Conservation (phyloP, 768 basidiomycete genomes). For the Leccinellum luteum region DNA sequence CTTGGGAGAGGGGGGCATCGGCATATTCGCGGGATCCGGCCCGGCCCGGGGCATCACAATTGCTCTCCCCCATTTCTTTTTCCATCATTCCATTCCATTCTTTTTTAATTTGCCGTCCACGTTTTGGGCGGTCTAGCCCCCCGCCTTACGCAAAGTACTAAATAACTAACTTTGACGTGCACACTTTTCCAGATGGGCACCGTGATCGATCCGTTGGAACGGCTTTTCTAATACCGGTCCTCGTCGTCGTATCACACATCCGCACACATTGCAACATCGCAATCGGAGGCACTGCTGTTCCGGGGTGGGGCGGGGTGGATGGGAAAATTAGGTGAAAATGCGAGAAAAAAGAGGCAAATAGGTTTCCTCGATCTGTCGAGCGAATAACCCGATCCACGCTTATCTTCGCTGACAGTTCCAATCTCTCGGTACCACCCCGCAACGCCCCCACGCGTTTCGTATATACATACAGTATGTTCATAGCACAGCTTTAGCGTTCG, state of each 20-base stretch:
- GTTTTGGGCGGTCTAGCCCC: background rate
- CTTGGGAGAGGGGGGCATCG: background rate
- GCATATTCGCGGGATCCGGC: background rate
- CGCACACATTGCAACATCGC: background rate
- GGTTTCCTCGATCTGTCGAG: background rate
- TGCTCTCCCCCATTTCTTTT: background rate
- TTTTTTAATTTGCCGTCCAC: background rate
- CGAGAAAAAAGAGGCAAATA: background rate
- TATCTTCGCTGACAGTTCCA: background rate
- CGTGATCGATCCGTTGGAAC: slow-evolving; percentile 68
- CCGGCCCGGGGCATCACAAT: background rate
- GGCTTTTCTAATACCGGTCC: slow-evolving; percentile 34
- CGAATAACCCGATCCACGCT: background rate
- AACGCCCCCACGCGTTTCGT: background rate
- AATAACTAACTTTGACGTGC: background rate
- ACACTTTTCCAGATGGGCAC: slow-evolving; percentile 54
- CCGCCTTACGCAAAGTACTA: background rate
- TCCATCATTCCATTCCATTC: background rate
- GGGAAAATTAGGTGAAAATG: background rate
- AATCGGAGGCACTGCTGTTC: background rate
- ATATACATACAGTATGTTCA: background rate
- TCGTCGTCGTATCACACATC: background rate
- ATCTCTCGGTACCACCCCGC: background rate
- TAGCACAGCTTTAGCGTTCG: background rate
- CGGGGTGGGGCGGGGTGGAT: background rate